Evolutionary conservation across 305 asterid species (phyloP).

Genomic region (Coffea humblotiana): DNA sequence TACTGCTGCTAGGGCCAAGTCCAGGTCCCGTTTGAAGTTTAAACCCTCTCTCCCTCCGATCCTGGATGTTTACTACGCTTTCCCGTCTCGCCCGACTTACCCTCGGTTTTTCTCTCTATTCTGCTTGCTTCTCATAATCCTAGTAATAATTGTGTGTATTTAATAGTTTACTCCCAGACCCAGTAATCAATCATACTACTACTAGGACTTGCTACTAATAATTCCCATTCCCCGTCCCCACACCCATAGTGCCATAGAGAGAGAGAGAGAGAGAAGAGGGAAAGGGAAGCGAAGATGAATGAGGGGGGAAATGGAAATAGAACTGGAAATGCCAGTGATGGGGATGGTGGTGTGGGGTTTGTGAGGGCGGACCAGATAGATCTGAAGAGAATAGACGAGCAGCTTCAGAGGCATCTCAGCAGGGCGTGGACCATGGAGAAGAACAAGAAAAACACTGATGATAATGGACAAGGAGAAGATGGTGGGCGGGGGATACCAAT

Average conservation of each 20-base stretch:
- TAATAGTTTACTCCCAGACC: too few species aligned
- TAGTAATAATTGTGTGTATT: neutral
- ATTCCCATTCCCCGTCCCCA: too few species aligned
- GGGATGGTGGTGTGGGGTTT: constrained; percentile 38
- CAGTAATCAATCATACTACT: too few species aligned
- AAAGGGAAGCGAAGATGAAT: constrained; percentile 22
- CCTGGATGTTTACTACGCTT: neutral
- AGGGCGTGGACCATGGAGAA: constrained; percentile 54
- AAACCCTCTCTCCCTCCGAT: neutral
- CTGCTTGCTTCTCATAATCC: neutral
- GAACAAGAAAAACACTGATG: constrained; percentile 24
- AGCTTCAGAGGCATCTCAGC: constrained; percentile 60
- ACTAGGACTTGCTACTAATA: neutral
- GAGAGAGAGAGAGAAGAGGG: neutral
- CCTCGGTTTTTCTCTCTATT: neutral
- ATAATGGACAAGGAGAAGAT: constrained; percentile 12
- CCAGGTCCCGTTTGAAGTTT: neutral
- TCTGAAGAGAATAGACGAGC: constrained; percentile 76
- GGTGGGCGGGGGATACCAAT: constrained; percentile 47
- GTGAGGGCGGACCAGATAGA: constrained; percentile 78
- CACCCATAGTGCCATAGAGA: neutral
- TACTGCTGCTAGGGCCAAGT: neutral
- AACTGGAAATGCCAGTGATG: constrained; percentile 1
- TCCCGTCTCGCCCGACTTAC: too few species aligned
- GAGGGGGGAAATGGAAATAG: constrained; percentile 1